Evolutionary conservation across 2,329 filamentous ascomycete species (phyloP).

Genomic region (Blumeria graminis): DNA sequence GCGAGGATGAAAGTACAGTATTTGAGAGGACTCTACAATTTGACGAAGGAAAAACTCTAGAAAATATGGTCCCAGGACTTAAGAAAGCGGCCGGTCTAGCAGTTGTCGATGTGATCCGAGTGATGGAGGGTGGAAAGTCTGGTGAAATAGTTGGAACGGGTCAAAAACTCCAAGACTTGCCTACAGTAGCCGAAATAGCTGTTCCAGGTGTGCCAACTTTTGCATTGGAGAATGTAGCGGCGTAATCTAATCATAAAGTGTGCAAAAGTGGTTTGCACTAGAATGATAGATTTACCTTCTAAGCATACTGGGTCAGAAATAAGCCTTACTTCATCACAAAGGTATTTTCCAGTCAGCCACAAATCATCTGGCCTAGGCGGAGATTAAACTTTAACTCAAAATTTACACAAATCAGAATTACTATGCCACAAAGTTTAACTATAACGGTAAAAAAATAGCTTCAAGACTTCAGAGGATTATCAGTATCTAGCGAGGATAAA

Average conservation of each 20-base stretch:
- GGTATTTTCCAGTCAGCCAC: no score
- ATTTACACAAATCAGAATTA: no score
- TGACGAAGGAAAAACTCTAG: conserved; percentile 53
- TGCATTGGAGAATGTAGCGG: conserved; percentile 56
- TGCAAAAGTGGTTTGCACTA: no score
- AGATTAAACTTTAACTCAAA: no score
- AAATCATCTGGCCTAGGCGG: no score
- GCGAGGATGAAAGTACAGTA: conserved; percentile 41
- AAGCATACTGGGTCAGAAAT: no score
- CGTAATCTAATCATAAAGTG: conserved; percentile 1
- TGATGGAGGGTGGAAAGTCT: conserved; percentile 45
- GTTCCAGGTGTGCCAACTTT: conserved; percentile 67
- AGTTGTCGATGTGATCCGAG: conserved; percentile 45
- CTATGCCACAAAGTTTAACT: no score
- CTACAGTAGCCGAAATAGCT: conserved; percentile 42
- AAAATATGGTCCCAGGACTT: conserved; percentile 56
- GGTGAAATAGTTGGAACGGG: conserved; percentile 29
- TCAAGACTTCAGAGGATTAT: no score
- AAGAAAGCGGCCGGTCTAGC: conserved; percentile 51
- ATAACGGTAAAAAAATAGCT: no score
- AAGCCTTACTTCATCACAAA: no score
- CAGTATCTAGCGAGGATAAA: no score
- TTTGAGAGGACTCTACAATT: conserved; percentile 71
- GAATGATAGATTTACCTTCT: no score
- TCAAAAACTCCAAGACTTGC: conserved; percentile 31